These are phyloP conservation scores for Phytophthora colocasiae DNA, from an alignment of 352 stramenopile species.

Conservation along the genomic window DNA sequence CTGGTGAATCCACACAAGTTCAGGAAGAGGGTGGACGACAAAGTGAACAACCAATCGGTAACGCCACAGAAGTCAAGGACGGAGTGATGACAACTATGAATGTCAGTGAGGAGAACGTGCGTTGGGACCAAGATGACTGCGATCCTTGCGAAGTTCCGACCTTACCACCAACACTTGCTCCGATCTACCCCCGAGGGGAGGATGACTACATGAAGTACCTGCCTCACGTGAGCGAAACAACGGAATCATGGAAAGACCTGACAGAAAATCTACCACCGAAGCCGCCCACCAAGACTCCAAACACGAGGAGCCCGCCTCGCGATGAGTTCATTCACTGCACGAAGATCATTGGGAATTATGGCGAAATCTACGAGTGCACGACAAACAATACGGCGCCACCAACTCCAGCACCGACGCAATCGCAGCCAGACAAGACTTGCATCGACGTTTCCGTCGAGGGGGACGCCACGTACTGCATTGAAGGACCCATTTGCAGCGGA, in stretches of 20 bases:
- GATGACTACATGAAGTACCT: constrained; percentile 16
- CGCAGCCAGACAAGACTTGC: not conserved
- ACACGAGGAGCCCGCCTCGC: not conserved
- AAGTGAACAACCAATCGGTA: not conserved
- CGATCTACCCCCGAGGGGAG: constrained; percentile 5
- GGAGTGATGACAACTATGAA: constrained; percentile 2
- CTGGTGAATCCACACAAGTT: too few relatives aligned
- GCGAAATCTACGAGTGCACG: constrained; percentile 10
- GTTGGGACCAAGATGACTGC: constrained; percentile 19
- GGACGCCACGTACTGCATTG: not conserved
- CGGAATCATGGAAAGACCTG: constrained; percentile 12
- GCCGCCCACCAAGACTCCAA: not conserved
- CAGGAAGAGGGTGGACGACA: not conserved
- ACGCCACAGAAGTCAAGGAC: not conserved
- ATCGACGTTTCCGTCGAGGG: constrained; percentile 5
- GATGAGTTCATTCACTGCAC: constrained; percentile 13
- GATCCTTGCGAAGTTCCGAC: constrained; percentile 24
- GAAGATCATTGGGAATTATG: constrained; percentile 17
- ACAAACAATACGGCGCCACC: not conserved
- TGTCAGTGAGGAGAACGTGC: constrained; percentile 1
- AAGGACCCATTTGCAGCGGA: not conserved
- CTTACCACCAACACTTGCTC: constrained; percentile 9
- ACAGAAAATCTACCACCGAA: constrained; percentile 6
- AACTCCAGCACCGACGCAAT: constrained; percentile 2
- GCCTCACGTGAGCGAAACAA: constrained; percentile 8